Evolutionary conservation across 495 filamentous ascomycete species (phyloP), one percentile per base, ranked within the genome.

Genomic region (Penicillium samsonianum): DNA sequence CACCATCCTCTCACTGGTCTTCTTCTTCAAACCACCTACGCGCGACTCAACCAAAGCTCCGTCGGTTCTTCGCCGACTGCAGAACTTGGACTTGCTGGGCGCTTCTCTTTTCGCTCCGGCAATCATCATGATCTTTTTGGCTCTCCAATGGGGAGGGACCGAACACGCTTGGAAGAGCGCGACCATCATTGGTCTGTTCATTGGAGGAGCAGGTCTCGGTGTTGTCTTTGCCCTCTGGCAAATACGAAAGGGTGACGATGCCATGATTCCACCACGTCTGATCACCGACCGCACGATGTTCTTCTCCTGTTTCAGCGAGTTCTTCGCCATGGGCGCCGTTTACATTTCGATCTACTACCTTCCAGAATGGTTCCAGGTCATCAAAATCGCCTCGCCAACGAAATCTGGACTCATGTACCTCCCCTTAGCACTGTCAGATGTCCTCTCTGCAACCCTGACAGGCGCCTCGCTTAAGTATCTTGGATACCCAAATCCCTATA

Each of bases 1-100:
- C 9, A 77, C 81, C 16, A 65, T 86, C 19, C 46, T 76, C 3
- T 69, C 79, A 26, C 67, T 85, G 40, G 59, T 79, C 12, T 60
- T 80, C 41, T 67, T 81, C 55, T 59, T 81, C 59, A 69, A 78
- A 7, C 79, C 79, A 0, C 47, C 47, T 23, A 11, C 50, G 10
- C 35, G 8, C 16, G 23, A 48, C 19, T 17, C 25, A 0, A 35
- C 43, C 4, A 30, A 30, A 30, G 28, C 28, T 10, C 28, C 28
- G 4, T 30, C 28, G 28, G 17, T 25, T 28, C 33, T 42, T 5
- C 3, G 10, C 1, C 19, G 43, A 31, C 5, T 51, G 6, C 10
- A 26, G 40, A 41, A 25, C 12, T 5, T 60, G 8, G 84, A 87
- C 48, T 60, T 81, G 7, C 44, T 76, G 7, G 84, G 84, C 16